Conservation (phyloP, 768 basidiomycete genomes). For the Lanmaoa rubissima region DNA sequence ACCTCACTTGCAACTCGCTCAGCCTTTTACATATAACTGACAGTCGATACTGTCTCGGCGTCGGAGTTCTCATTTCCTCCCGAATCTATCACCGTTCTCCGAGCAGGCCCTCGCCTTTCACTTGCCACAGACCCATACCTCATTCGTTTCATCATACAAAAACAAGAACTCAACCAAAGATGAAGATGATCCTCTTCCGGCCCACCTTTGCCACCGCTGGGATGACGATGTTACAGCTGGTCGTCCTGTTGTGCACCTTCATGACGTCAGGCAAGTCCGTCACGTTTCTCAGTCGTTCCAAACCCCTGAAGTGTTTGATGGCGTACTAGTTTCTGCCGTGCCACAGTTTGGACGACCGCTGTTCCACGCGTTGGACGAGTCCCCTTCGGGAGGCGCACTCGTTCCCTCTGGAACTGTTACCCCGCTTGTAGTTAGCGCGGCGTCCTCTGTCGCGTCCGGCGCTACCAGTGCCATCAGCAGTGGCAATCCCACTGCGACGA, state of each 20-base stretch:
- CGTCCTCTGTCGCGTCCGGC: neutral
- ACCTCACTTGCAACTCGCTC: neutral
- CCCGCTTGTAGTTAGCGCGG: too few relatives aligned
- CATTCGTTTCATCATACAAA: neutral
- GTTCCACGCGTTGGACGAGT: slow-evolving; percentile 11
- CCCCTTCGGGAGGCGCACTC: neutral
- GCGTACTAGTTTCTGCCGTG: slow-evolving; percentile 10
- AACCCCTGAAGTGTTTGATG: neutral
- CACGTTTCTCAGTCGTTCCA: too few relatives aligned
- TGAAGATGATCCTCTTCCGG: slow-evolving; percentile 25
- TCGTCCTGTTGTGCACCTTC: slow-evolving; percentile 12
- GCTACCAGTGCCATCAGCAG: neutral
- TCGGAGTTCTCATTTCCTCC: neutral
- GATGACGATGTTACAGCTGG: slow-evolving; percentile 3
- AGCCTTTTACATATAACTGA: neutral
- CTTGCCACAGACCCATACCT: neutral
- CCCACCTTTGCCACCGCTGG: slow-evolving; percentile 13
- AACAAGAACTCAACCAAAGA: neutral
- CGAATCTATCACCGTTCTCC: neutral
- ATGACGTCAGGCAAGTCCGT: slow-evolving; percentile 12
- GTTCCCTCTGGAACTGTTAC: neutral
- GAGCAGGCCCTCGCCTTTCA: slow-evolving; percentile 17
- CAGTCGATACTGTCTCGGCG: neutral
- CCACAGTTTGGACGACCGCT: slow-evolving; percentile 22
- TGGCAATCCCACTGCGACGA: too few relatives aligned